Percentiles rank a stretch among this genome's conserved stretches.
Evolutionary conservation across 2,329 filamentous ascomycete species (phyloP).

Genomic region (Sporothrix dimorphospora): DNA sequence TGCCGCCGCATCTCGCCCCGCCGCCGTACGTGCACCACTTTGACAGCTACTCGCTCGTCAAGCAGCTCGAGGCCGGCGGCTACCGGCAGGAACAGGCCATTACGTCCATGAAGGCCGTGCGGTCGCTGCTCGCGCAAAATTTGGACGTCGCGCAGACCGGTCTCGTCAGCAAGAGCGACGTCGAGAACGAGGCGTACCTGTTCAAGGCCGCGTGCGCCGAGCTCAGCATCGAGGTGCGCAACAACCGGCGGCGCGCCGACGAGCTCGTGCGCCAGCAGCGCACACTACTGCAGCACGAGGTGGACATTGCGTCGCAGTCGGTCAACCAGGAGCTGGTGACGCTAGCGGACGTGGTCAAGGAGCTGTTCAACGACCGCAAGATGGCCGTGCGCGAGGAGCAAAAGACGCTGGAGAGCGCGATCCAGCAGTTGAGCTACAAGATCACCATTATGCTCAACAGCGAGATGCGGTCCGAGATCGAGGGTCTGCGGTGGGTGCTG

Average conservation of each 20-base stretch:
- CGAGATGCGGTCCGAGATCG: conserved; percentile 89
- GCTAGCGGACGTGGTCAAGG: conserved; percentile 88
- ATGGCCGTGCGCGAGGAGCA: conserved; percentile 91
- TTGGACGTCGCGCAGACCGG: conserved; percentile 78
- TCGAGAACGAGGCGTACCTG: conserved; percentile 93
- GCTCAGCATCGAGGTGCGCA: conserved; percentile 82
- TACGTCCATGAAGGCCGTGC: conserved; percentile 89
- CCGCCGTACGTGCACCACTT: conserved; percentile 93
- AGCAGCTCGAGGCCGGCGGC: conserved; percentile 70
- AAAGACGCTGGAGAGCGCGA: conserved; percentile 78
- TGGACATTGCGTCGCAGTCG: conserved; percentile 87
- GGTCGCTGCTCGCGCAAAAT: conserved; percentile 75
- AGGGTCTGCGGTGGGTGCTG: conserved; percentile 84
- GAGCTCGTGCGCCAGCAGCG: conserved; percentile 83
- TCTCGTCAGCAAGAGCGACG: conserved; percentile 85
- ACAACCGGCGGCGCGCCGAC: conserved; percentile 73
- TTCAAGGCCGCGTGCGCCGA: conserved; percentile 94
- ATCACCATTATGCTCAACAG: conserved; percentile 90
- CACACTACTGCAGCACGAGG: conserved; percentile 86
- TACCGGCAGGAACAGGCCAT: conserved; percentile 77
- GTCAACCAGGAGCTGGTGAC: conserved; percentile 80
- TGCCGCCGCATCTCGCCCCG: conserved; percentile 69
- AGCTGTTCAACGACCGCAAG: conserved; percentile 93
- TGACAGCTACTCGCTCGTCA: conserved; percentile 88
- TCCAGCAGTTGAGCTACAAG: conserved; percentile 95